Evolutionary conservation across 257 asterid genomes (phyloP).

Genomic region (Orobanche coerulescens): DNA sequence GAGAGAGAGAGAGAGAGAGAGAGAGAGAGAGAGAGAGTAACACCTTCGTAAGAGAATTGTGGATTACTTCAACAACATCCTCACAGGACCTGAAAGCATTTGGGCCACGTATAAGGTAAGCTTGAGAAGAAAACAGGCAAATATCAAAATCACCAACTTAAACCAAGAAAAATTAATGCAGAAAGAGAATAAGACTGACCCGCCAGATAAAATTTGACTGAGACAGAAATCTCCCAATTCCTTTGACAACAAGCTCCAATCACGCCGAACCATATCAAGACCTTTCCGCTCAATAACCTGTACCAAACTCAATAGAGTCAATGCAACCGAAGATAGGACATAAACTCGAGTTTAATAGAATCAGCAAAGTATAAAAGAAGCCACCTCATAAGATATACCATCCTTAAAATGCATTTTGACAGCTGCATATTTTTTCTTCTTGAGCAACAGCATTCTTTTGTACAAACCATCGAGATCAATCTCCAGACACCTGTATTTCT

Average conservation of each 20-base stretch:
- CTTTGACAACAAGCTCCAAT: slow-evolving; percentile 97
- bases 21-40: no score
- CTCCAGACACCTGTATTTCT: slow-evolving; percentile 89
- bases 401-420: slow-evolving; percentile 81
- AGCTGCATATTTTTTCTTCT: slow-evolving; percentile 99
- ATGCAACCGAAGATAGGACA: slow-evolving; percentile 15
- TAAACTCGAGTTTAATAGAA: slow-evolving; percentile 13
- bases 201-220: slow-evolving; percentile 82
- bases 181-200: slow-evolving; percentile 36
- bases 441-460: slow-evolving; percentile 92
- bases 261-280: slow-evolving; percentile 98
- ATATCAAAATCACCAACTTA: background rate
- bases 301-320: slow-evolving; percentile 14
- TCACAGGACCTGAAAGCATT: slow-evolving; percentile 73
- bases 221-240: slow-evolving; percentile 95
- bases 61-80: slow-evolving; percentile 88
- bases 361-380: slow-evolving; percentile 18
- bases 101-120: slow-evolving; percentile 15
- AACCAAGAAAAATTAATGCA: background rate
- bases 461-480: slow-evolving; percentile 97
- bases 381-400: slow-evolving; percentile 68
- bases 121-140: slow-evolving; percentile 7
- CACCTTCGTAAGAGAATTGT: slow-evolving; percentile 80
- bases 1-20: no score
- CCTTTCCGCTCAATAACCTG: slow-evolving; percentile 94